Evolutionary conservation across 2,329 filamentous ascomycete species (phyloP), one percentile per base, ranked within the genome.

Genomic region (Pestalotiopsis sp.): DNA sequence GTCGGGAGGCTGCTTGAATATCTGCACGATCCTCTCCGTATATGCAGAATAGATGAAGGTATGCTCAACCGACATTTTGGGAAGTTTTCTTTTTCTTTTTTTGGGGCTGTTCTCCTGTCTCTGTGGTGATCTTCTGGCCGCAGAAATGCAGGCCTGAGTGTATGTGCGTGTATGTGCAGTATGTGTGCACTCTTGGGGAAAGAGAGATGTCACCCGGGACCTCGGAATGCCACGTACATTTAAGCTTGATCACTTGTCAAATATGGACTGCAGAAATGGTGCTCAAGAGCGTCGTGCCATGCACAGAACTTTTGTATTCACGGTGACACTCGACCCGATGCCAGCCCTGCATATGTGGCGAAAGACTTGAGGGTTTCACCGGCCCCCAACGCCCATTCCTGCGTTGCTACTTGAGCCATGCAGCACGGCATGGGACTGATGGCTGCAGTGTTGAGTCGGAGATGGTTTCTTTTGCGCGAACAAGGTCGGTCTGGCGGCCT

Each of bases 1-100:
- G 40, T 49, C 61, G 40, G 61, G 25, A 64, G 57, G 57, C 61
- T 64, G 61, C 61, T 64, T 66, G 40, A 66, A 14, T 13, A 57
- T 14, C 64, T 66, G 45, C 64, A 66, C 7, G 27, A 58, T 20
- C 13, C 23, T 38, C 27, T 63, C 25, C 36, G 60, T 27, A 14
- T 41, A 63, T 63, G 60, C 60, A 63, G 27, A 23, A 52, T 52
- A 52, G 17, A 52, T 52, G 45, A 36, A 14, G 25, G 31, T 60
- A 27, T 31, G n/a, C 58, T n/a, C 25, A n/a, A 27, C 45, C 45
- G 45, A 52, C 45, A 52, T 52, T 52, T 52, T 52, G 7, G 14
- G 14, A 9, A n/a, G 45, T 52, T n/a, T 9, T 52, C 17, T 52
- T 17, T 52, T 52, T 52, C 20, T 11, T 52, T 52, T 4, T 52